Conservation (phyloP, 495 filamentous ascomycete genomes). For the Diplogelasinospora grovesii region DNA sequence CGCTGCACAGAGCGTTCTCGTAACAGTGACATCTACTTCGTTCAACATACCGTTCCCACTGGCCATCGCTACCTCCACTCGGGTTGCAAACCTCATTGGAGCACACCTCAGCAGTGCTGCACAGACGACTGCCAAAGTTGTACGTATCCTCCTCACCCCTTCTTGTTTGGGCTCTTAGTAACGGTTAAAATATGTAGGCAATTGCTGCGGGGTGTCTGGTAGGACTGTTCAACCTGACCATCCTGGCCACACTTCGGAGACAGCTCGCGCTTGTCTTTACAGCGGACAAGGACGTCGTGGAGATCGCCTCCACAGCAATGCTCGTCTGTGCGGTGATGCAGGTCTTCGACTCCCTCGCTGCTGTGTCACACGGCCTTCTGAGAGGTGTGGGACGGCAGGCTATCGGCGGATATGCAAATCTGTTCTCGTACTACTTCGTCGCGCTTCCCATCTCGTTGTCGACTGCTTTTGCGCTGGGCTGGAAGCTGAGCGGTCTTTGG, state of each 20-base stretch:
- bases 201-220: slow-evolving; percentile 37
- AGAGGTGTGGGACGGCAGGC: slow-evolving; percentile 71
- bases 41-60: slow-evolving; percentile 53
- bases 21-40: slow-evolving; percentile 38
- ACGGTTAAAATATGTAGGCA: slow-evolving; percentile 9
- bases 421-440: slow-evolving; percentile 72
- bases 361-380: slow-evolving; percentile 69
- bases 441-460: slow-evolving; percentile 71
- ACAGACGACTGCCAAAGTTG: slow-evolving; percentile 55
- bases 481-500: slow-evolving; percentile 69
- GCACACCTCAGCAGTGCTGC: slow-evolving; percentile 59
- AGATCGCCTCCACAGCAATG: slow-evolving; percentile 57
- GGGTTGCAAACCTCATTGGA: slow-evolving; percentile 52
- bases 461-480: slow-evolving; percentile 57
- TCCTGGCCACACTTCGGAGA: slow-evolving; percentile 44
- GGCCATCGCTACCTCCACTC: slow-evolving; percentile 47
- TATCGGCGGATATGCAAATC: slow-evolving; percentile 69
- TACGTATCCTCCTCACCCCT: slow-evolving; percentile 13
- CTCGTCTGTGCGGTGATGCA: slow-evolving; percentile 73
- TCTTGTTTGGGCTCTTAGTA: neutral
- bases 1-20: slow-evolving; percentile 46
- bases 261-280: slow-evolving; percentile 67
- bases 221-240: slow-evolving; percentile 59
- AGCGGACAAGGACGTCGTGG: slow-evolving; percentile 62
- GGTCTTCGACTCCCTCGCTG: slow-evolving; percentile 66